Percentiles rank a stretch among this genome's conserved stretches.
These are phyloP conservation scores for Rutstroemia sp. DNA, from an alignment of 2,329 filamentous ascomycete species.

Conservation along the genomic window DNA sequence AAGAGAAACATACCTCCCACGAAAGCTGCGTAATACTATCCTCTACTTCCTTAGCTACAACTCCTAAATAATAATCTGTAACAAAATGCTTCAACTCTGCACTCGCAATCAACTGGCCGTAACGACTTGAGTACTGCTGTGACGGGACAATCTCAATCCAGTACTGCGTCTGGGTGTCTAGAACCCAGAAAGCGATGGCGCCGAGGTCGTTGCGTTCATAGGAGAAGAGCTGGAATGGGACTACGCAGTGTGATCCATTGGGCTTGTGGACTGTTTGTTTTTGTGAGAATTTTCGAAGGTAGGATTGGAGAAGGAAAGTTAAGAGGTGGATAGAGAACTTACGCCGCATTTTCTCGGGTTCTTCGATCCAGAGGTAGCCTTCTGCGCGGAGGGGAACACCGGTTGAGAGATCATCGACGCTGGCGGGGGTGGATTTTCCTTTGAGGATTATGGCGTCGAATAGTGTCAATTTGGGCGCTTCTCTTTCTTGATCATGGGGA, in stretches of 20 bases:
- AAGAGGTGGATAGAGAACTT: background rate
- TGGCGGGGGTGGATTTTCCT: background rate
- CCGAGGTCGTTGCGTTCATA: conserved; percentile 5
- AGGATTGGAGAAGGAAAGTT: background rate
- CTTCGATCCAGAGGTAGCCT: conserved; percentile 5
- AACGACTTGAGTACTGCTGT: conserved; percentile 2
- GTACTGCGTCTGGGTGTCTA: background rate
- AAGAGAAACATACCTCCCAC: conserved; percentile 6
- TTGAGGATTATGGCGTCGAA: conserved; percentile 4
- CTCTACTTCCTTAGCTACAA: background rate
- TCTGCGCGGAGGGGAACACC: background rate
- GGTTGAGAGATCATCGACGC: background rate
- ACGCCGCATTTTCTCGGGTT: conserved; percentile 4
- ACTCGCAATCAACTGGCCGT: conserved; percentile 2
- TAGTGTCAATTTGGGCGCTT: background rate
- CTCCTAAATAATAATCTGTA: conserved; percentile 7
- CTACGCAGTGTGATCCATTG: conserved; percentile 1
- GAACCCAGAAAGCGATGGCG: conserved; percentile 4
- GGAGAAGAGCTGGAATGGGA: conserved; percentile 2
- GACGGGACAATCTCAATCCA: conserved; percentile 5
- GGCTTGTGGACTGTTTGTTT: conserved; percentile 2
- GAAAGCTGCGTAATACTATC: conserved; percentile 1
- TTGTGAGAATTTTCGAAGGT: background rate
- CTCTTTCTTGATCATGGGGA: background rate
- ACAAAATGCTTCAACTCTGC: conserved; percentile 8